Percentiles rank a stretch among this genome's conserved stretches.
Evolutionary conservation across 305 asterid species (phyloP).

Genomic region (Fraxinus xanthoxyloides): DNA sequence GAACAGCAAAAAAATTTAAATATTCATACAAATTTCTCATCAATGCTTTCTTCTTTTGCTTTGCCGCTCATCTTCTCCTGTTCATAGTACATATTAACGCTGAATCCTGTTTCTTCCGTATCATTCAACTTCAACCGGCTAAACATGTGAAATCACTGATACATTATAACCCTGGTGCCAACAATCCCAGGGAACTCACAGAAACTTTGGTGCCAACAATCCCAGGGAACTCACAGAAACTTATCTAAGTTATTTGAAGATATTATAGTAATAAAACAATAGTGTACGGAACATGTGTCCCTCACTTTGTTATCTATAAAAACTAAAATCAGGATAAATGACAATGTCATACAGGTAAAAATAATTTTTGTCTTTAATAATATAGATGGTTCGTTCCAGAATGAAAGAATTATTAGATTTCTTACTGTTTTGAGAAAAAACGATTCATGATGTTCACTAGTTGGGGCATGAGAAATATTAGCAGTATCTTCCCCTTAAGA

Average conservation of each 20-base stretch:
- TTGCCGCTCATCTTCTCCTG: background rate
- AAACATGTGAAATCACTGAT: background rate
- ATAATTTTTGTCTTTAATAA: background rate
- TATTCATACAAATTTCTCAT: background rate
- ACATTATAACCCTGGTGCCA: background rate
- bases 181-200: background rate
- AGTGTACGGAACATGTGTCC: background rate
- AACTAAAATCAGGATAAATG: background rate
- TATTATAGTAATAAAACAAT: background rate
- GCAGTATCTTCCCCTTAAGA: background rate
- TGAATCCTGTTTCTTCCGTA: background rate
- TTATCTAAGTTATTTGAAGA: background rate
- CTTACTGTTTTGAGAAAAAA: background rate
- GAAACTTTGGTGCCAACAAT: background rate
- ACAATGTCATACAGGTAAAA: background rate
- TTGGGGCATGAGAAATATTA: background rate
- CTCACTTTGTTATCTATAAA: background rate
- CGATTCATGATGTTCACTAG: background rate
- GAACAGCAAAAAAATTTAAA: background rate
- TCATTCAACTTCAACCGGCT: background rate
- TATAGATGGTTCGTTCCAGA: background rate
- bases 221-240: background rate
- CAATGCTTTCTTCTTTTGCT: background rate
- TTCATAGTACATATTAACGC: background rate
- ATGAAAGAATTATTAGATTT: background rate